Evolutionary conservation across 768 basidiomycete species (phyloP), one percentile per base, ranked within the genome.

Genomic region (Agaricus subrufescens): DNA sequence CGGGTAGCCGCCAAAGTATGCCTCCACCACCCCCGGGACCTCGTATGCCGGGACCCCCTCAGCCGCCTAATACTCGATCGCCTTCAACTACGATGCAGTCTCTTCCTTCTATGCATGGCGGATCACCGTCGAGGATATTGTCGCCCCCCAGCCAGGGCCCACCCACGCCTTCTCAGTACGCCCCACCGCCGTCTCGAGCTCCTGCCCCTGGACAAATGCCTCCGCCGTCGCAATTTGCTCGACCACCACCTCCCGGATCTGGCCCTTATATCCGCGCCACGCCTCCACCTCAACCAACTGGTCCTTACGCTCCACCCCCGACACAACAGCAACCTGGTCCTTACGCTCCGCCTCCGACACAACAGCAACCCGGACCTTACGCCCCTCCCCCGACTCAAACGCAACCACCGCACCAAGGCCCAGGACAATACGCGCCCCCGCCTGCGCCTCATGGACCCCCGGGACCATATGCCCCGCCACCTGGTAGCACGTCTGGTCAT

Each of bases 1-100:
- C 83, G 3, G 82, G 81, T 26, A 85, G 83, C n/a, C 77, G 75
- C 26, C 75, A 76, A 6, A 71, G 74, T 1, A 70, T 72, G 15
- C 75, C 74, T n/a, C 73, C 75, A 10, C 60, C 60, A 31, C 60
- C 60, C 23, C 71, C 75, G 0, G 73, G 71, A 31, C 67, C 63
- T 39, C 67, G 68, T 61, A 64, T 68, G 62, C 75, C 63, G 12
- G 54, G 47, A 26, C 54, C 46, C 4, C 65, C 66, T 3, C 63
- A 58, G 29, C 58, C 64, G 12, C 62, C 67, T 58, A 52, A 77
- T 6, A 57, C 53, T 5, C 59, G 67, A 9, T 66, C 69, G 0
- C 62, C 66, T 14, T 69, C 69, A 23, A 57, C 60, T 15, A 58
- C 57, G 40, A 57, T 49, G 27, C 57, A 50, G 19, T 58, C 52